Conservation (phyloP, 176 grass and related monocot species). For the Zea luxurians region DNA sequence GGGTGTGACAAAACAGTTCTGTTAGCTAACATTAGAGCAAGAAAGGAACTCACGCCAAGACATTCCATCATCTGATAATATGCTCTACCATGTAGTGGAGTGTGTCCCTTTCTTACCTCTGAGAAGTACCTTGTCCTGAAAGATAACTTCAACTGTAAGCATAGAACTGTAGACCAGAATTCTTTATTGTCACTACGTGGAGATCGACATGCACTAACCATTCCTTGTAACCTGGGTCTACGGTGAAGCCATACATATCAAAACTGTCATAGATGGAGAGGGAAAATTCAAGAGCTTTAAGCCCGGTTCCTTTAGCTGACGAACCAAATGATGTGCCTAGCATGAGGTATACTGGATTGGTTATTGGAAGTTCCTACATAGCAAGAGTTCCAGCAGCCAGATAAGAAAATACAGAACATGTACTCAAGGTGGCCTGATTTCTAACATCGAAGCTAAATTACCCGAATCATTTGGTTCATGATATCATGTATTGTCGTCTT, state of each 20-base stretch:
- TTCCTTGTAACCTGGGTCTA: too few species aligned
- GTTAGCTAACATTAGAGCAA: too few species aligned
- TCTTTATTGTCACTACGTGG: neutral
- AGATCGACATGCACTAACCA: conserved; percentile 24
- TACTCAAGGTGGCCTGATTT: conserved; percentile 8
- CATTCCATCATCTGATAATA: too few species aligned
- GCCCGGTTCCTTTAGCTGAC: conserved; percentile 93
- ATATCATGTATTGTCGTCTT: too few species aligned
- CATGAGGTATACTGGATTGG: conserved; percentile 88
- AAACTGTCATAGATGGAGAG: conserved; percentile 87
- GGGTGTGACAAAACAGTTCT: too few species aligned
- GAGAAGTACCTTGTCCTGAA: too few species aligned
- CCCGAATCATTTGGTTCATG: conserved; percentile 96
- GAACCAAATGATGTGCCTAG: conserved; percentile 90
- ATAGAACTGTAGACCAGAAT: neutral
- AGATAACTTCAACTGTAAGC: conserved; percentile 27
- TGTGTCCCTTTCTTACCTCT: too few species aligned
- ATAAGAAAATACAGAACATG: conserved; percentile 24
- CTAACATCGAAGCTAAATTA: conserved; percentile 34
- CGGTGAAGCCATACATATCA: conserved; percentile 98
- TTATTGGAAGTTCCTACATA: conserved; percentile 90
- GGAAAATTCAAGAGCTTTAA: conserved; percentile 93
- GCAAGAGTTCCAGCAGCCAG: too few species aligned
- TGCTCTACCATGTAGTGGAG: too few species aligned
- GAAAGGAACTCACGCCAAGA: too few species aligned